Evolutionary conservation across 345 rosid species (phyloP).

Genomic region (Noccaea bulbosa): DNA sequence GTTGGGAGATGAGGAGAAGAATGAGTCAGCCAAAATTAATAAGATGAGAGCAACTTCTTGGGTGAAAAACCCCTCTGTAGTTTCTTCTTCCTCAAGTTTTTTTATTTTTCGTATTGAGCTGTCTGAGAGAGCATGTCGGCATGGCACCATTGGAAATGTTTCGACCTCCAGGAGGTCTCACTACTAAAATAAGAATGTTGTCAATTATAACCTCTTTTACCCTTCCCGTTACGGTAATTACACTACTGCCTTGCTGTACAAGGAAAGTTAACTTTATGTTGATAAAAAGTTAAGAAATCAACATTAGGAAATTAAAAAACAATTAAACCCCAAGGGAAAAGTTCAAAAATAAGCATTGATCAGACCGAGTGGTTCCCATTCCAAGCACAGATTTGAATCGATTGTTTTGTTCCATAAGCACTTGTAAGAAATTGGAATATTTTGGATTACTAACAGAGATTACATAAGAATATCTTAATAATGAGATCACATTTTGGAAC

Average conservation of each 20-base stretch:
- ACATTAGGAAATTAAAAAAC: neutral
- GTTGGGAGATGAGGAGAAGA: slow-evolving; percentile 35
- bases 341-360: neutral
- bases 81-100: slow-evolving; percentile 32
- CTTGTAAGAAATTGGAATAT: neutral
- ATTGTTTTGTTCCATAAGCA: neutral
- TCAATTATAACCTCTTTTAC: slow-evolving; percentile 7
- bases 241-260: slow-evolving; percentile 19
- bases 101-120: slow-evolving; percentile 8
- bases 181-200: slow-evolving; percentile 32
- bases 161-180: slow-evolving; percentile 14
- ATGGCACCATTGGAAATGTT: slow-evolving; percentile 26
- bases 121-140: slow-evolving; percentile 40
- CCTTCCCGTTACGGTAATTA: neutral
- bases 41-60: slow-evolving; percentile 5
- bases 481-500: neutral
- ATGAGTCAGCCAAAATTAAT: slow-evolving; percentile 37
- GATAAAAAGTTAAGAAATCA: neutral
- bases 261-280: slow-evolving; percentile 9
- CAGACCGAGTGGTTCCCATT: neutral
- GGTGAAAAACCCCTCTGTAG: slow-evolving; percentile 24
- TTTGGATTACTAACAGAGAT: neutral
- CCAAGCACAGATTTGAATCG: neutral
- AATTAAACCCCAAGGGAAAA: neutral
- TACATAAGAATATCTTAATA: neutral